These are phyloP conservation scores for Aspergillus cristatus DNA, from an alignment of 495 filamentous ascomycete genomes.

Conservation along the genomic window DNA sequence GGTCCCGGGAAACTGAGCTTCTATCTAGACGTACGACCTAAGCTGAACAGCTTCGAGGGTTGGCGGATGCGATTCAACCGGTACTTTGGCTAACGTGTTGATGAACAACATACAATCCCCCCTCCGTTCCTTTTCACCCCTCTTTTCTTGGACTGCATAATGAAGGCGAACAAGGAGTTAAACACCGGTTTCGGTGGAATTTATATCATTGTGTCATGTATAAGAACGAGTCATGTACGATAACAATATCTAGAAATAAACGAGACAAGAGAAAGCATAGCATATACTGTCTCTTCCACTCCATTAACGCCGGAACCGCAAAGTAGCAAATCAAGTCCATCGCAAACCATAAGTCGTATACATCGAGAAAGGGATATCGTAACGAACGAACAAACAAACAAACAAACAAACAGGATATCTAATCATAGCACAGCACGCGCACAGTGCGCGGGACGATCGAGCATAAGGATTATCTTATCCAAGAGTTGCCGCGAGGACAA, in stretches of 20 bases:
- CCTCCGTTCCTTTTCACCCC: not conserved
- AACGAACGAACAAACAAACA: slow-evolving; percentile 5
- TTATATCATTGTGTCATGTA: slow-evolving; percentile 30
- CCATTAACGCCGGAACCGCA: slow-evolving; percentile 8
- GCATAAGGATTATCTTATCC: slow-evolving; percentile 31
- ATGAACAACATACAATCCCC: too few species aligned
- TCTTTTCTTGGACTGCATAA: slow-evolving; percentile 7
- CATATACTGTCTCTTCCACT: slow-evolving; percentile 9
- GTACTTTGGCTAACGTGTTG: too few species aligned
- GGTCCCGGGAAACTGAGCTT: slow-evolving; percentile 68
- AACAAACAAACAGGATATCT: slow-evolving; percentile 1
- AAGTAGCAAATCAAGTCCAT: slow-evolving; percentile 4
- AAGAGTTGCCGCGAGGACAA: slow-evolving; percentile 74
- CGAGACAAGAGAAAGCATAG: slow-evolving; percentile 11
- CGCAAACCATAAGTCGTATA: slow-evolving; percentile 3
- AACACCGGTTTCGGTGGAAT: slow-evolving; percentile 11
- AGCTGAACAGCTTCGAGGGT: slow-evolving; percentile 86
- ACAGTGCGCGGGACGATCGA: too few species aligned
- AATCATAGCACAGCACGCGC: too few species aligned
- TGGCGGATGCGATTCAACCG: slow-evolving; percentile 68
- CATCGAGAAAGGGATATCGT: slow-evolving; percentile 19
- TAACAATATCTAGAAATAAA: slow-evolving; percentile 14
- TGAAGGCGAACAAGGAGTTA: slow-evolving; percentile 22
- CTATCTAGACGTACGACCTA: slow-evolving; percentile 90
- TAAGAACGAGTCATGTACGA: slow-evolving; percentile 32